Base-by-base conservation (phyloP, 23 red algal genomes). In the Chondrus crispus region DNA sequence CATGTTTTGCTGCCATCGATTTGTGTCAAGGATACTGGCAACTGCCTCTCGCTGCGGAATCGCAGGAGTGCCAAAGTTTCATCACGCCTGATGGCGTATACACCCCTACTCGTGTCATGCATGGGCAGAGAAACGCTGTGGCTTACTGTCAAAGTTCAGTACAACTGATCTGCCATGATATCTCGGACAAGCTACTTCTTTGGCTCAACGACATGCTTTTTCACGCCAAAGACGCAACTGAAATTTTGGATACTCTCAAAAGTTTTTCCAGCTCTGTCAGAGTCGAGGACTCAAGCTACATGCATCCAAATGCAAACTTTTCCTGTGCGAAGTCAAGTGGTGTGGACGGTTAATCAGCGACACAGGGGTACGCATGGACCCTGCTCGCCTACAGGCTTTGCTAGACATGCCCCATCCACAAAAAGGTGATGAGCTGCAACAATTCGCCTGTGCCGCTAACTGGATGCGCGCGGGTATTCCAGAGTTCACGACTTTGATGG, bases 381-480 rank as follows among this genome's bases (percentile, higher is more conserved):
- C 78, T 1, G 9, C 48, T 9, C 78, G 48, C 40, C 14, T 83
- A 10, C 24, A 53, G 13, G 78, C 48, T 30, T 29, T 83, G 9
- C 45, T 37, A n/a, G 12, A 1, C 40, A 83, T 83, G 78, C 30
- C 28, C 32, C 0, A 9, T 13, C 46, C 78, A 20, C 28, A 22
- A 20, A 64, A 35, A 11, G 78, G 78, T 30, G 78, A 54, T 30
- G 11, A 83, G 40, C 14, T 83, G 10, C 1, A 83, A 63, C 1
- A 83, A 32, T 63, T 83, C 46, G 40, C 57, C n/a, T 83, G 78
- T 62, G 40, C 78, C 24, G 2, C 2, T 7, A 54, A 83, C 14
- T 83, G 78, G 78, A 83, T 83, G 78, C 50, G 78, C 9, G 32
- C 18, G 11, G 45, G 24, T 28, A 83, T 83, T 16, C 46, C 78